Conservation (phyloP, 176 grass and related monocot species). For the Aechmea fasciata region DNA sequence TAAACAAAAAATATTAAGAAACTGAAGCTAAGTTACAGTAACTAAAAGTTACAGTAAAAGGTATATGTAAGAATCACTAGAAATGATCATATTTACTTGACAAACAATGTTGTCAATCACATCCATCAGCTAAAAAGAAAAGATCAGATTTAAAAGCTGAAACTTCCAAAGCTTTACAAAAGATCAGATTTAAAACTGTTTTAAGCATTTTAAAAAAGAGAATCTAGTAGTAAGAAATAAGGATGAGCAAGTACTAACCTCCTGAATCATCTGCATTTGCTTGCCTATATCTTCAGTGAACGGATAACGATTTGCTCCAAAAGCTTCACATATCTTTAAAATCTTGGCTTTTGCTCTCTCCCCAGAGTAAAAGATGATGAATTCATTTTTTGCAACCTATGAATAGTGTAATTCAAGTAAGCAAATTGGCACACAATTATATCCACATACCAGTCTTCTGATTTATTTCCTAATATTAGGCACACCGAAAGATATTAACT, state of each 20-base stretch:
- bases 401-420: background rate
- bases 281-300: constrained; percentile 72
- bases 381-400: constrained; percentile 78
- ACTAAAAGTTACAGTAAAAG: too few species aligned
- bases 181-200: background rate
- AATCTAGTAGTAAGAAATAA: background rate
- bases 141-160: background rate
- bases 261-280: constrained; percentile 59
- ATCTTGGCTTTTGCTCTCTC: constrained; percentile 85
- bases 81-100: too few species aligned
- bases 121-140: too few species aligned
- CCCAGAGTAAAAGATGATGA: constrained; percentile 89
- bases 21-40: too few species aligned
- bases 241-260: constrained; percentile 38
- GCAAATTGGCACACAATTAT: background rate
- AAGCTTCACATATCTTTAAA: constrained; percentile 96
- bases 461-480: background rate
- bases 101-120: too few species aligned
- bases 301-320: constrained; percentile 84
- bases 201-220: background rate
- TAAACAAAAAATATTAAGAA: too few species aligned
- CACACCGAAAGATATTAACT: too few species aligned
- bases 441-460: background rate
- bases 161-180: constrained; percentile 2
- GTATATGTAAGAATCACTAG: too few species aligned